Evolutionary conservation across 108 stramenopile genomes (phyloP).

Genomic region (Fragilariopsis cylindrus): DNA sequence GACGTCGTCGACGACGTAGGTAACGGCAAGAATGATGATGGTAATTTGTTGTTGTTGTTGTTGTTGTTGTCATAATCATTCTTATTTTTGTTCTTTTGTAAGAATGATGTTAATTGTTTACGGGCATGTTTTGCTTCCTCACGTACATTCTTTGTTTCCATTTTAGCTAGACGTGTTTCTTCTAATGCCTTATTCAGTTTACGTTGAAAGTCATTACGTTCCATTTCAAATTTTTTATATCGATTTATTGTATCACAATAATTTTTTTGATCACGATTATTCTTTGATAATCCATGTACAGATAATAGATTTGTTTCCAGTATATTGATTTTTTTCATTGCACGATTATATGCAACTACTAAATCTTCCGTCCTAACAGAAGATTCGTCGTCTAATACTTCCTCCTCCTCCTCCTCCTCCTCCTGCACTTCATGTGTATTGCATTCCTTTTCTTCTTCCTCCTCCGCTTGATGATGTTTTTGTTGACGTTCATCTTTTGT

Average conservation of each 20-base stretch:
- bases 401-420: neutral
- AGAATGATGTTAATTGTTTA: neutral
- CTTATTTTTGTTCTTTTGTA: neutral
- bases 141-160: neutral
- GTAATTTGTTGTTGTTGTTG: neutral
- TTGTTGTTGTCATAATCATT: neutral
- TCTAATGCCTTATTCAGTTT: neutral
- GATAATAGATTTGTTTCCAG: neutral
- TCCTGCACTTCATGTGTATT: neutral
- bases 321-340: neutral
- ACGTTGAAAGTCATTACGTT: neutral
- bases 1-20: neutral
- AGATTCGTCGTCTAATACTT: neutral
- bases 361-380: neutral
- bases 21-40: neutral
- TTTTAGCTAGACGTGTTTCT: neutral
- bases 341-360: neutral
- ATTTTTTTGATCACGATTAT: neutral
- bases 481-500: neutral
- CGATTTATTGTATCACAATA: neutral
- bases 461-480: neutral
- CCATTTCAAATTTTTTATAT: slow-evolving; percentile 2
- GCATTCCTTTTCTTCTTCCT: neutral
- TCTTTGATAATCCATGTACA: neutral
- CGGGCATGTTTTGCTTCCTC: slow-evolving; percentile 3